Evolutionary conservation across 495 filamentous ascomycete species (phyloP).

Genomic region (Lasiosphaeris hirsuta): DNA sequence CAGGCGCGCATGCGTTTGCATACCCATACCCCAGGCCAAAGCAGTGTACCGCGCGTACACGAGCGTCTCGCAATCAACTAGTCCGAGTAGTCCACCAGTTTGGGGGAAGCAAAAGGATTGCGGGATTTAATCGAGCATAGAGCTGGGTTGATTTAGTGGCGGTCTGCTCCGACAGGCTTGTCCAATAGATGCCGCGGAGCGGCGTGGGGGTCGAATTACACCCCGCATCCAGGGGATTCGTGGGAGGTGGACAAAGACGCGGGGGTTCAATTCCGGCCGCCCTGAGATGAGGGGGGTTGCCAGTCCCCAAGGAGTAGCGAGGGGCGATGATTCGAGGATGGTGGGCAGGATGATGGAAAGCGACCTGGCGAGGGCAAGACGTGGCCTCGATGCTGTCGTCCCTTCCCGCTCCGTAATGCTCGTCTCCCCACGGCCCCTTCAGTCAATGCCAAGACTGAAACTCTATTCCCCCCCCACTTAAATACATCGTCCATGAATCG

Average conservation of each 20-base stretch:
- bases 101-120: neutral
- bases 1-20: too few relatives aligned
- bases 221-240: conserved; percentile 6
- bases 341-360: neutral
- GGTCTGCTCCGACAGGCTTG: neutral
- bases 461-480: neutral
- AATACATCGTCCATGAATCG: too few relatives aligned
- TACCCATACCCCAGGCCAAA: too few relatives aligned
- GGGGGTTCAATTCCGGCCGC: neutral
- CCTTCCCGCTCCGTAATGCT: neutral
- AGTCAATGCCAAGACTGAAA: neutral
- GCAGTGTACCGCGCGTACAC: too few relatives aligned
- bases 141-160: neutral
- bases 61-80: neutral
- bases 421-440: too few relatives aligned
- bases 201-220: conserved; percentile 12
- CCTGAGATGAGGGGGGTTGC: neutral
- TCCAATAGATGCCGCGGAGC: neutral
- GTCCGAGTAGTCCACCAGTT: neutral
- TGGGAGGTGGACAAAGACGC: conserved; percentile 2
- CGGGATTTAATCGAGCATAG: conserved; percentile 6
- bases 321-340: neutral
- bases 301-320: neutral
- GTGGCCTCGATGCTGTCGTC: neutral
- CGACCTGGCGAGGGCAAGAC: too few relatives aligned